Conservation (phyloP, 139 green algal species). For the Haematococcus lacustris region DNA sequence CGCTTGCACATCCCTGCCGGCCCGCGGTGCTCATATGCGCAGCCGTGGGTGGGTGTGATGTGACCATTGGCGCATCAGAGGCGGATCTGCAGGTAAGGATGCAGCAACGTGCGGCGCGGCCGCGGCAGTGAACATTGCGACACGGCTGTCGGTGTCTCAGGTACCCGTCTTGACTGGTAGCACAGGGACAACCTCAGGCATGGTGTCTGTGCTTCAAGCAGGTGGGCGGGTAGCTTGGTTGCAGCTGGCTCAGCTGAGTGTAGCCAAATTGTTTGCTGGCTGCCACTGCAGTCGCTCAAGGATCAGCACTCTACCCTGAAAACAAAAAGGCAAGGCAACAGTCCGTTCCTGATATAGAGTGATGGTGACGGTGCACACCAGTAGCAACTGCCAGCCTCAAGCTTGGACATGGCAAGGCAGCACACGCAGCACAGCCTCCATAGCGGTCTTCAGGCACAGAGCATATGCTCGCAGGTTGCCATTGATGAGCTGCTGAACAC, state of each 20-base stretch:
- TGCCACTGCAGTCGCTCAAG: constrained; percentile 1
- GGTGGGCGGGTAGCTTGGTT: background rate
- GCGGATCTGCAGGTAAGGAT: constrained; percentile 37
- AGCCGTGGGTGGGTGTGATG: constrained; percentile 17
- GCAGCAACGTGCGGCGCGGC: too few species aligned
- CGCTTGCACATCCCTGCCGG: constrained; percentile 12
- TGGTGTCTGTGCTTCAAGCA: background rate
- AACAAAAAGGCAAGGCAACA: background rate
- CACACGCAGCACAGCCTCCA: background rate
- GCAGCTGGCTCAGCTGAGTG: background rate
- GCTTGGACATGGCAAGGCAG: background rate
- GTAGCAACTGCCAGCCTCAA: background rate
- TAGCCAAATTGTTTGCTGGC: background rate
- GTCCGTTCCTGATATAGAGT: background rate
- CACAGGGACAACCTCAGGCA: background rate
- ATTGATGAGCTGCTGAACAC: background rate
- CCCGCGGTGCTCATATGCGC: constrained; percentile 35
- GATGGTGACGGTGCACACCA: background rate
- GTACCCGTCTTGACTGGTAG: background rate
- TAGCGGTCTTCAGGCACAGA: background rate
- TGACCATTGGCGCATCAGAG: constrained; percentile 42
- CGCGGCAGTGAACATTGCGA: too few species aligned
- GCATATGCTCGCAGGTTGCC: background rate
- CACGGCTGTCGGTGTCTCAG: too few species aligned
- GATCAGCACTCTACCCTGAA: constrained; percentile 1